Conservation (phyloP, 108 stramenopile species). For the Pseudonitzschia multistriata region DNA sequence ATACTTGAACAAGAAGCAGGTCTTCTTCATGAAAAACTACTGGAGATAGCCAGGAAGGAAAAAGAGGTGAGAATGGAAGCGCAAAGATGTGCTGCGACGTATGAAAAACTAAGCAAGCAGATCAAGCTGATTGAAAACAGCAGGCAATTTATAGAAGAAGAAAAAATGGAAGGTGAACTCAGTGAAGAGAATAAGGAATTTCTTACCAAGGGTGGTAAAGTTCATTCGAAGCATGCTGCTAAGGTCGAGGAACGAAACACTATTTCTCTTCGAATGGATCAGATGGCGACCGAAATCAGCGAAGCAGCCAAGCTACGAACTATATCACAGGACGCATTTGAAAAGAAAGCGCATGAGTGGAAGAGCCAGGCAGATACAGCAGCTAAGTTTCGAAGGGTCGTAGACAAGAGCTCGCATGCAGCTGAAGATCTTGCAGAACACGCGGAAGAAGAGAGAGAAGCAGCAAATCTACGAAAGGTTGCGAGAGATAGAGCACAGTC, state of each 20-base stretch:
- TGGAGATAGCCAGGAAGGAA: conserved; percentile 31
- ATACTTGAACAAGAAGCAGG: conserved; percentile 50
- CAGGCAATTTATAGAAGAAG: conserved; percentile 37
- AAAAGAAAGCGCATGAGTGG: conserved; percentile 51
- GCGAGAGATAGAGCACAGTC: conserved; percentile 65
- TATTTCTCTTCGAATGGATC: background rate
- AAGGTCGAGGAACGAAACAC: conserved; percentile 50
- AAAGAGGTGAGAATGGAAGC: conserved; percentile 40
- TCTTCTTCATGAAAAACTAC: conserved; percentile 40
- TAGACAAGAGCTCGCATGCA: conserved; percentile 53
- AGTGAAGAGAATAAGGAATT: conserved; percentile 35
- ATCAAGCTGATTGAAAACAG: conserved; percentile 50
- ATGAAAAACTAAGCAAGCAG: conserved; percentile 65
- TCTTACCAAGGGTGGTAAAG: conserved; percentile 18
- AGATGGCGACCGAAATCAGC: conserved; percentile 13
- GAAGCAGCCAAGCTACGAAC: conserved; percentile 40
- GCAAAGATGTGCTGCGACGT: conserved; percentile 44
- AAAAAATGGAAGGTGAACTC: conserved; percentile 16
- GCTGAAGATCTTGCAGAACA: conserved; percentile 81
- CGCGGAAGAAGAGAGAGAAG: conserved; percentile 81
- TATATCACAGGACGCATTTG: conserved; percentile 44
- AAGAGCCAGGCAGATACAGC: conserved; percentile 69
- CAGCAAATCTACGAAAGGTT: conserved; percentile 61
- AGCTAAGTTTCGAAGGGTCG: conserved; percentile 50
- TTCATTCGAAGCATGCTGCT: conserved; percentile 48